Evolutionary conservation across 2,329 filamentous ascomycete species (phyloP).

Genomic region (Hansfordia pulvinata): DNA sequence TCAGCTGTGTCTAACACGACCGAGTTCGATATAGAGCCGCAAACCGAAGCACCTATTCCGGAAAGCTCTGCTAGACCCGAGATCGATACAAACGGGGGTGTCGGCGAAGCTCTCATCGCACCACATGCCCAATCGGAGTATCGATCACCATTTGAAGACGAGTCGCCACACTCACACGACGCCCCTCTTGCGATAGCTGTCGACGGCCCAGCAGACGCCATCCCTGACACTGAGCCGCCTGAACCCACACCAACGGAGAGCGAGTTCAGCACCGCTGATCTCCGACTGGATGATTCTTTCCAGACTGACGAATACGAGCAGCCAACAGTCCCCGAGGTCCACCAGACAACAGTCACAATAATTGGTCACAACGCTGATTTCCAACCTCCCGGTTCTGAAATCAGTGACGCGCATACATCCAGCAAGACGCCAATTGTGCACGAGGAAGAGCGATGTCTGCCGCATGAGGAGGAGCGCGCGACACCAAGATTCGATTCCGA

Average conservation of each 20-base stretch:
- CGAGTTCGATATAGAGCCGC: conserved; percentile 61
- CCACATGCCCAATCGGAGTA: conserved; percentile 25
- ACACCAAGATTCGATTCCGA: no score
- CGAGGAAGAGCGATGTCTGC: not conserved
- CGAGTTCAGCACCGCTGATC: conserved; percentile 11
- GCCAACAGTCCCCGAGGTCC: conserved; percentile 21
- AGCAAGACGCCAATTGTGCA: not conserved
- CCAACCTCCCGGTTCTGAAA: conserved; percentile 5
- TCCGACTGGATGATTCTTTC: conserved; percentile 17
- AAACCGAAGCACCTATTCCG: conserved; percentile 37
- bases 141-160: conserved; percentile 36
- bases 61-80: conserved; percentile 12
- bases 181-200: no score
- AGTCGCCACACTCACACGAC: conserved; percentile 16
- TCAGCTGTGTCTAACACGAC: conserved; percentile 51
- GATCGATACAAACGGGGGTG: conserved; percentile 7
- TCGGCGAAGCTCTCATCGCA: conserved; percentile 11
- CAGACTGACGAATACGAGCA: conserved; percentile 22
- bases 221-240: no score
- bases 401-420: conserved; percentile 1
- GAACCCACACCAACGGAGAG: conserved; percentile 12
- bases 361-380: conserved; percentile 30
- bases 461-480: not conserved
- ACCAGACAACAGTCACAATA: conserved; percentile 34
- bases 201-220: no score